Conservation (phyloP, 352 stramenopile genomes). For the Phytophthora parvispora region DNA sequence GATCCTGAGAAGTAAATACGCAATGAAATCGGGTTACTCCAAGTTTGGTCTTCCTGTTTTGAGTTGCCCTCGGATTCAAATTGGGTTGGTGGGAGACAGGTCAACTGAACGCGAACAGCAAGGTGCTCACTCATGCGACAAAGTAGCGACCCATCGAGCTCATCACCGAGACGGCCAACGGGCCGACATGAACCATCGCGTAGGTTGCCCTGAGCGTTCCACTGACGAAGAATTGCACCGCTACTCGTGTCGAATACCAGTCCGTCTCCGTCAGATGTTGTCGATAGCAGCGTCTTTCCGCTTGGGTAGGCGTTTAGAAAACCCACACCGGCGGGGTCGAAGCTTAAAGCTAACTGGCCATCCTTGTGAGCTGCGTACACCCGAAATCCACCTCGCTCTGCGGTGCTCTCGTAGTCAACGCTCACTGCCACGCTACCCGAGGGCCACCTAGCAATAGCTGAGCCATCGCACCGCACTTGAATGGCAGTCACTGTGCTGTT, state of each 20-base stretch:
- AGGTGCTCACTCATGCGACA: constrained; percentile 62
- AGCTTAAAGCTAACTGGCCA: constrained; percentile 70
- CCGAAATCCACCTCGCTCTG: constrained; percentile 55
- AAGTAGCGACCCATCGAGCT: constrained; percentile 56
- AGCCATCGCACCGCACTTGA: constrained; percentile 70
- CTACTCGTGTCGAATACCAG: constrained; percentile 62
- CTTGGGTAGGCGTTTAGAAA: constrained; percentile 87
- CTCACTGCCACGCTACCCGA: constrained; percentile 73
- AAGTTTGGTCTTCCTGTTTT: not conserved
- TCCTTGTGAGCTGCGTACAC: constrained; percentile 81
- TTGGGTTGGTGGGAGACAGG: not conserved
- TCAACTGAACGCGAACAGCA: constrained; percentile 47
- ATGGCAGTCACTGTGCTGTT: constrained; percentile 63
- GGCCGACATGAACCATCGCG: constrained; percentile 52
- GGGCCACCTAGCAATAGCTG: constrained; percentile 75
- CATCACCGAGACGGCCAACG: constrained; percentile 38
- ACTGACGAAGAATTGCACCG: constrained; percentile 64
- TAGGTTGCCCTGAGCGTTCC: constrained; percentile 52
- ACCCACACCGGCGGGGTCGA: constrained; percentile 69
- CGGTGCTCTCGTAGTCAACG: constrained; percentile 61
- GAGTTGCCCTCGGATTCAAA: not conserved
- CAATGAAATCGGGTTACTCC: constrained; percentile 42
- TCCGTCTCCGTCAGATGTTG: constrained; percentile 67
- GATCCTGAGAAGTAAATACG: constrained; percentile 59
- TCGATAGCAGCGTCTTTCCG: constrained; percentile 80